These are phyloP conservation scores for Kodamaea ohmeri DNA, from an alignment of 1,139 yeast species.

Conservation along the genomic window DNA sequence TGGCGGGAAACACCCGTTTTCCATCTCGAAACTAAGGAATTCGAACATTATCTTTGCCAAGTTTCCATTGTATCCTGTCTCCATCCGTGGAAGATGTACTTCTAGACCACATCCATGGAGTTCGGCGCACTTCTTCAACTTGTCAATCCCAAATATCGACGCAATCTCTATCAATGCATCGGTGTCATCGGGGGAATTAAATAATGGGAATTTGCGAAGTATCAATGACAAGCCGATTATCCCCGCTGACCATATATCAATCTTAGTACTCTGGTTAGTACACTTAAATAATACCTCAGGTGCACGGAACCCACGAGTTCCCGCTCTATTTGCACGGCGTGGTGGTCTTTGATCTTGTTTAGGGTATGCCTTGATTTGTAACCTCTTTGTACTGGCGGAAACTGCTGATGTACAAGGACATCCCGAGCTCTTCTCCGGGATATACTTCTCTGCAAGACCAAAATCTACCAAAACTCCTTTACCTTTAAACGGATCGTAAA, in stretches of 20 bases:
- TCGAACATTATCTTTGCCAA: slow-evolving; percentile 32
- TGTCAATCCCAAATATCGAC: slow-evolving; percentile 75
- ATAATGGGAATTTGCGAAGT: slow-evolving; percentile 76
- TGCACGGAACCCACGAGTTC: slow-evolving; percentile 94
- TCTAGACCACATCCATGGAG: slow-evolving; percentile 90
- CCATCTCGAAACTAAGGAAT: slow-evolving; percentile 32
- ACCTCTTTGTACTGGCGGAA: slow-evolving; percentile 25
- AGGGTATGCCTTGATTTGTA: slow-evolving; percentile 61
- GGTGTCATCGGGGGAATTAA: slow-evolving; percentile 83
- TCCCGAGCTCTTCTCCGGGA: slow-evolving; percentile 18
- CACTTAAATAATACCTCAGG: slow-evolving; percentile 92
- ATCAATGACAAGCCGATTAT: slow-evolving; percentile 74
- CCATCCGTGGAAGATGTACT: slow-evolving; percentile 38
- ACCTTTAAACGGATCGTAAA: slow-evolving; percentile 72
- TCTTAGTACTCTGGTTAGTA: slow-evolving; percentile 74
- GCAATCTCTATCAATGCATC: slow-evolving; percentile 89
- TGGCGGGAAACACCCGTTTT: slow-evolving; percentile 35
- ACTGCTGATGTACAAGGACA: slow-evolving; percentile 17
- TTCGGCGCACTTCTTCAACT: slow-evolving; percentile 71
- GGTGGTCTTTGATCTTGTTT: slow-evolving; percentile 83
- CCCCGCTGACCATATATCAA: slow-evolving; percentile 94
- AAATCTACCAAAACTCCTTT: slow-evolving; percentile 88
- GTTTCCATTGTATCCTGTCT: slow-evolving; percentile 21
- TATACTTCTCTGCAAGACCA: slow-evolving; percentile 73
- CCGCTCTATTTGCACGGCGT: slow-evolving; percentile 94